A percentile compares a stretch with the other conserved stretches of the same genome.
These are phyloP conservation scores for Oldenlandia corymbosa DNA, from an alignment of 257 asterid species.

Conservation along the genomic window DNA sequence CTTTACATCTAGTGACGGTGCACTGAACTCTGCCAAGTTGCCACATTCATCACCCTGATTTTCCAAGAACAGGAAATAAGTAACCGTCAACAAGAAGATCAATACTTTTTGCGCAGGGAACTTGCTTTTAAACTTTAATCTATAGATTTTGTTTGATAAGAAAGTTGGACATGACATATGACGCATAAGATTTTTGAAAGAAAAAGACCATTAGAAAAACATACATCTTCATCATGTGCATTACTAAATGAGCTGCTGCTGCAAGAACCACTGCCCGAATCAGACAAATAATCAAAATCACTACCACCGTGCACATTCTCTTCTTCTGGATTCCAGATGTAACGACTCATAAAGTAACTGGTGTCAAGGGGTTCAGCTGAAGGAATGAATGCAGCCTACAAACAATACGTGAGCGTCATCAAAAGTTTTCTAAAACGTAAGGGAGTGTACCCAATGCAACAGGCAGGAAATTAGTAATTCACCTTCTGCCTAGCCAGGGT, in stretches of 20 bases:
- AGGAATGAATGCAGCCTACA: slow-evolving; percentile 90
- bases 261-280: slow-evolving; percentile 67
- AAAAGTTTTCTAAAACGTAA: background rate
- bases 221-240: slow-evolving; percentile 80
- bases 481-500: slow-evolving; percentile 96
- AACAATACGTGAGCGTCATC: slow-evolving; percentile 14
- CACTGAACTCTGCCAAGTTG: slow-evolving; percentile 59
- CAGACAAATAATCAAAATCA: slow-evolving; percentile 70
- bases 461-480: slow-evolving; percentile 10
- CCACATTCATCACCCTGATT: slow-evolving; percentile 85
- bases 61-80: slow-evolving; percentile 18
- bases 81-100: slow-evolving; percentile 1
- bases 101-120: background rate
- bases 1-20: slow-evolving; percentile 47
- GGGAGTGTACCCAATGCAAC: background rate
- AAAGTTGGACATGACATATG: background rate
- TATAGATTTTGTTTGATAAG: background rate
- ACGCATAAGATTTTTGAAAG: background rate
- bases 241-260: slow-evolving; percentile 70
- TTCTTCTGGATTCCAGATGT: slow-evolving; percentile 86
- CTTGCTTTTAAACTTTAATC: background rate
- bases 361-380: slow-evolving; percentile 80
- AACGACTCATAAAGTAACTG: slow-evolving; percentile 96
- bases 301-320: slow-evolving; percentile 66
- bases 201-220: slow-evolving; percentile 4